Base-by-base conservation (phyloP, 257 asterid species). In the Nicotiana attenuata region DNA sequence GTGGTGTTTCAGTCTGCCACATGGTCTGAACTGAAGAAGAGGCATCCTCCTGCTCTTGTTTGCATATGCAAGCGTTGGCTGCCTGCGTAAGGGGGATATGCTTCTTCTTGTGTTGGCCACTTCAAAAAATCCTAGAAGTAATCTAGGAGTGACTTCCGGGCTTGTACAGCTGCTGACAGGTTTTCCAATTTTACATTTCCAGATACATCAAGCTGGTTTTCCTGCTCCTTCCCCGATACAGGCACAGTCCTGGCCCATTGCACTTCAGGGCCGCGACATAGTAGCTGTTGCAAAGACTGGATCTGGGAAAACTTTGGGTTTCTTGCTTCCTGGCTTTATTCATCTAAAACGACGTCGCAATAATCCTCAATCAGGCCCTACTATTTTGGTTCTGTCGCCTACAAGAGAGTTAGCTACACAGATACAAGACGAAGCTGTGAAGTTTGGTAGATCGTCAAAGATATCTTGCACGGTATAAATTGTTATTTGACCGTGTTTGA, bases 241-340 rank as follows among this genome's bases (percentile, higher is more conserved):
- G 91, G 99, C 99, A 15, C 98, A 96, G 47, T 93, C 99, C n/a
- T 96, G 99, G 98, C 99, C 98, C 16, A 88, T 96, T 89, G 99
- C 97, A 79, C 86, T 94, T 77, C 91, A 90, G 84, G 98, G 97
- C 29, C 96, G 94, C 35, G 98, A 96, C 85, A 93, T 96, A 77
- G 99, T 96, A 81, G 99, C 99, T 81, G 91, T 96, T 89, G 99
- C 99, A 64, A 96, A 96, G 93, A 96, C 99, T 55, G 99, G 99
- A 64, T 96, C 99, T 5, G 99, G 99, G 80, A 96, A 96, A 84
- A 96, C 99, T 1, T 82, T 96, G 84, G 99, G 99, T 82, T 96
- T 94, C 91, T 89, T 96, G 85, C 88, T 96, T 73, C 99, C 98
- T 85, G 97, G 94, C 19, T 96, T 96, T 87, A 69, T 92, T 81